A percentile compares a stretch with the other conserved stretches of the same genome.
phyloP scores from a whole-genome alignment of 495 filamentous ascomycete species.

The Xylaria venustula region DNA sequence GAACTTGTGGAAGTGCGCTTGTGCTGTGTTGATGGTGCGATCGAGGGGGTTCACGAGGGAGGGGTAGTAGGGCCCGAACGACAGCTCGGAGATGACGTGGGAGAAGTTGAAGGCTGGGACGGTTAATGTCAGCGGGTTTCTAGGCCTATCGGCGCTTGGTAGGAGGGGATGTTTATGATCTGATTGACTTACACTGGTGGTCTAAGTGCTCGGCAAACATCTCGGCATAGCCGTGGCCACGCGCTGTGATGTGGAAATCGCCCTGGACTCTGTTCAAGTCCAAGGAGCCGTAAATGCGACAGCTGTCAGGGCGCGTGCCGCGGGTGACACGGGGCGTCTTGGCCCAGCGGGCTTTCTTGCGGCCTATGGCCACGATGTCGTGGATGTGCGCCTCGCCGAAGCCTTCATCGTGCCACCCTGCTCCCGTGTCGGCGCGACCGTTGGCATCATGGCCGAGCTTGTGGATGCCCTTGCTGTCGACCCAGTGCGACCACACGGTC shows the following conservation, averaged over 20 bases:
- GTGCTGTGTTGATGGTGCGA: constrained; percentile 73
- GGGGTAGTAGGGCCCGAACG: constrained; percentile 94
- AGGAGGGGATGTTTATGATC: not conserved
- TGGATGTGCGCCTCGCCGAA: constrained; percentile 71
- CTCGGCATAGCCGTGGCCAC: constrained; percentile 90
- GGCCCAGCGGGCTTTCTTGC: constrained; percentile 58
- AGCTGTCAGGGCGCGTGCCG: constrained; percentile 58
- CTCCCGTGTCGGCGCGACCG: constrained; percentile 47
- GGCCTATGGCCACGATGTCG: constrained; percentile 65
- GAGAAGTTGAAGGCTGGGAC: constrained; percentile 90
- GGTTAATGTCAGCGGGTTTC: not conserved
- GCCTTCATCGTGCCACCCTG: constrained; percentile 56
- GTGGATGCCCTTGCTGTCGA: constrained; percentile 67
- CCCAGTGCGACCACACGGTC: constrained; percentile 81
- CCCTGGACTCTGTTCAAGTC: constrained; percentile 96
- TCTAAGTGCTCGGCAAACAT: constrained; percentile 72
- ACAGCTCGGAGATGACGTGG: constrained; percentile 93
- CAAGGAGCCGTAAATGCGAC: constrained; percentile 85
- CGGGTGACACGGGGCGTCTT: constrained; percentile 67
- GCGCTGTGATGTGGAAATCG: constrained; percentile 96
- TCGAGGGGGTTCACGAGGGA: constrained; percentile 93
- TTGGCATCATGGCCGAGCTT: constrained; percentile 53
- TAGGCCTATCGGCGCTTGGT: constrained; percentile 1
- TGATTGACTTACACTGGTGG: constrained; percentile 62
- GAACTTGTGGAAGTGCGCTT: constrained; percentile 84